A percentile compares a stretch with the other conserved stretches of the same genome.
Conservation (phyloP, 83 land plant genomes). For the Thuja plicata region DNA sequence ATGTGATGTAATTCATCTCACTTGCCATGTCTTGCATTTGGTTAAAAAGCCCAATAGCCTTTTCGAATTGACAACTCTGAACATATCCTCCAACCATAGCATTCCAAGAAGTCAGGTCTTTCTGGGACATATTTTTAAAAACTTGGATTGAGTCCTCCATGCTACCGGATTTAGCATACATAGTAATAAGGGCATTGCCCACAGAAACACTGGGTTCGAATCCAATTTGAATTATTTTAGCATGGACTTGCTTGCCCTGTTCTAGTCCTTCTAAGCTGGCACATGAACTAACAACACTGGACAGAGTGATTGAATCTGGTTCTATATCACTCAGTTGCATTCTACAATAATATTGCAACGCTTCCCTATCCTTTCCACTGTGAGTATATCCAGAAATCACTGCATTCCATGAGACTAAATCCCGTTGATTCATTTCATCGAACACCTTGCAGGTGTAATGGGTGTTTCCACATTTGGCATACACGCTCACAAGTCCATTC, state of each 20-base stretch:
- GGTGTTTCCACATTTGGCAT: slow-evolving; percentile 46
- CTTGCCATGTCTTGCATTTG: slow-evolving; percentile 35
- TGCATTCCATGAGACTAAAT: slow-evolving; percentile 18
- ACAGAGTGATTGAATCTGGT: slow-evolving; percentile 37
- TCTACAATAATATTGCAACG: slow-evolving; percentile 28
- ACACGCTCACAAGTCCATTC: slow-evolving; percentile 56
- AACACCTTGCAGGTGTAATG: slow-evolving; percentile 39
- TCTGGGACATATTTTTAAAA: slow-evolving; percentile 36
- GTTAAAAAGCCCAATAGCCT: slow-evolving; percentile 36
- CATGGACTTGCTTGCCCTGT: slow-evolving; percentile 29
- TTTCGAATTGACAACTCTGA: slow-evolving; percentile 43
- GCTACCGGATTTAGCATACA: no score
- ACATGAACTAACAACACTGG: slow-evolving; percentile 48
- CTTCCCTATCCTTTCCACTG: slow-evolving; percentile 45
- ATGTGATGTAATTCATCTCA: slow-evolving; percentile 45
- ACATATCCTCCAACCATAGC: slow-evolving; percentile 61
- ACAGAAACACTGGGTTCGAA: no score
- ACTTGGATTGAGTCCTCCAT: slow-evolving; percentile 15
- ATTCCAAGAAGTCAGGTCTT: slow-evolving; percentile 52
- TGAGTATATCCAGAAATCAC: slow-evolving; percentile 52
- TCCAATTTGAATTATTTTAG: slow-evolving; percentile 24
- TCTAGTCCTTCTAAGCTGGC: slow-evolving; percentile 34
- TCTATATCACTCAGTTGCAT: slow-evolving; percentile 20
- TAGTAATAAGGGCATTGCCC: no score
- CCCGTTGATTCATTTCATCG: slow-evolving; percentile 61